phyloP scores from a whole-genome alignment of 495 filamentous ascomycete genomes.

The Xylaria bambusicola region DNA sequence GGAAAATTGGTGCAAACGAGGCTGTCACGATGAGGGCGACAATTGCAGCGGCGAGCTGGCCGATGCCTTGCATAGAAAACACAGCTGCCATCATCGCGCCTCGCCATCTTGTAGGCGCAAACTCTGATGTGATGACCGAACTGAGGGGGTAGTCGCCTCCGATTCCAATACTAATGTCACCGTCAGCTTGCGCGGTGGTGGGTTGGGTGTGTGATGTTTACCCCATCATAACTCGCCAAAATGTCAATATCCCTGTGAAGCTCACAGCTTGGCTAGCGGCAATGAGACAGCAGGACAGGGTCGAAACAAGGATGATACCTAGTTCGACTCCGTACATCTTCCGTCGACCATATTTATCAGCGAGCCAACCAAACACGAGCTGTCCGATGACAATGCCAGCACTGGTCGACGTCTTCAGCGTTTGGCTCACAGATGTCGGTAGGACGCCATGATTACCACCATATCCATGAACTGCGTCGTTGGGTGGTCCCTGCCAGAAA shows the following conservation, averaged over 20 bases:
- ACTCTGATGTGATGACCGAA: conserved; percentile 83
- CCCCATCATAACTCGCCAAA: conserved; percentile 79
- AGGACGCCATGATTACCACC: conserved; percentile 51
- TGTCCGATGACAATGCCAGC: conserved; percentile 75
- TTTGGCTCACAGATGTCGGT: conserved; percentile 61
- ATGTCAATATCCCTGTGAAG: conserved; percentile 72
- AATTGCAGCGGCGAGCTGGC: conserved; percentile 70
- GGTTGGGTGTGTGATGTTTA: conserved; percentile 14
- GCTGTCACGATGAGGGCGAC: conserved; percentile 69
- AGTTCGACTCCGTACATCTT: conserved; percentile 79
- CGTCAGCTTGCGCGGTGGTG: not conserved
- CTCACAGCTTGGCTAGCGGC: conserved; percentile 59
- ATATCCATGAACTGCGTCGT: conserved; percentile 33
- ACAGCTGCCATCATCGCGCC: conserved; percentile 88
- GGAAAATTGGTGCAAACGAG: conserved; percentile 69
- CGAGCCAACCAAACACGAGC: conserved; percentile 68
- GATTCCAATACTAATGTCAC: conserved; percentile 54
- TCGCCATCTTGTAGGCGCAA: conserved; percentile 80
- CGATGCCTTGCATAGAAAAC: conserved; percentile 85
- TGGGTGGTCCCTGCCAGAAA: conserved; percentile 59
- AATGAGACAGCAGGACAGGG: conserved; percentile 62
- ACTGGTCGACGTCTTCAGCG: conserved; percentile 74
- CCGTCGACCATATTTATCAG: conserved; percentile 69
- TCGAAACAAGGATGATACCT: conserved; percentile 70
- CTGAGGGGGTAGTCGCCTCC: conserved; percentile 76